phyloP scores from a whole-genome alignment of 352 stramenopile genomes.

The Thraustotheca clavata region DNA sequence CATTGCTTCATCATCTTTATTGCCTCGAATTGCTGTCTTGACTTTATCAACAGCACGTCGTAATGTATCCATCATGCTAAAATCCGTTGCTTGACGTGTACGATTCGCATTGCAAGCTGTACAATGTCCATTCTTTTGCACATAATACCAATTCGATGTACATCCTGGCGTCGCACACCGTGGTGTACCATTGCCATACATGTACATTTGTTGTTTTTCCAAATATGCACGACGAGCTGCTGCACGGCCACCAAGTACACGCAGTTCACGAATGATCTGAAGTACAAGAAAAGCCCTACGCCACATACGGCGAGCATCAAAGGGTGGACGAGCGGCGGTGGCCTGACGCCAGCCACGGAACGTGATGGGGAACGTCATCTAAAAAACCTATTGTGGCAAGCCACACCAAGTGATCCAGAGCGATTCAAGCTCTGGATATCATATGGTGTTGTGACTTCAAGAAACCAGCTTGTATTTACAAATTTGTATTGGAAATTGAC shows the following conservation, averaged over 20 bases:
- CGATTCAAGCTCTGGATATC: background rate
- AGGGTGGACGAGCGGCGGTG: background rate
- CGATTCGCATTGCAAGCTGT: conserved; percentile 22
- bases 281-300: conserved; percentile 12
- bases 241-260: background rate
- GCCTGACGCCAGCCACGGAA: conserved; percentile 8
- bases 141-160: conserved; percentile 19
- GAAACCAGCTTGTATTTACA: background rate
- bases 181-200: conserved; percentile 14
- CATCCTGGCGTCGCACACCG: conserved; percentile 17
- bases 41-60: conserved; percentile 12
- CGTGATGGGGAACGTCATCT: conserved; percentile 13
- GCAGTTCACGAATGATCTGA: conserved; percentile 11
- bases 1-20: conserved; percentile 8
- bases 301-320: conserved; percentile 1
- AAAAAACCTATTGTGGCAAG: conserved; percentile 6
- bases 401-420: background rate
- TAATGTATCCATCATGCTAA: conserved; percentile 21
- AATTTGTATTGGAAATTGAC: too few relatives aligned
- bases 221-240: conserved; percentile 16
- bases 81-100: conserved; percentile 9
- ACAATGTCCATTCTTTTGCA: conserved; percentile 22
- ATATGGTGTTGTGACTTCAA: conserved; percentile 1
- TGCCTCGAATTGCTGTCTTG: conserved; percentile 7
- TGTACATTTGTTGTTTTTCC: conserved; percentile 19